phyloP scores from a whole-genome alignment of 2,329 filamentous ascomycete genomes.

The Alternaria dauci region DNA sequence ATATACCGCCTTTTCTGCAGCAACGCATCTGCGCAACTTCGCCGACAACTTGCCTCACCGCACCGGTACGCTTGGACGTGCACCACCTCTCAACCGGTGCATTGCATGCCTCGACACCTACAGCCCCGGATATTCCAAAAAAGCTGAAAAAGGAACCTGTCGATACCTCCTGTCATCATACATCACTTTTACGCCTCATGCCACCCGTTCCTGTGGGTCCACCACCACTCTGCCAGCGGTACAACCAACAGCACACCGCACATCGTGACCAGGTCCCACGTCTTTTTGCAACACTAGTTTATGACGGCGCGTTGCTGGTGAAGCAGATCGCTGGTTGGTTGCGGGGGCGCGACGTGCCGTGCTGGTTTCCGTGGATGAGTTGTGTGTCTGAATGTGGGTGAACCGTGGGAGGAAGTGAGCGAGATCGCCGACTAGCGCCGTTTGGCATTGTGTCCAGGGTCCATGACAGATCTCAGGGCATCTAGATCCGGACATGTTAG shows the following conservation, averaged over 20 bases:
- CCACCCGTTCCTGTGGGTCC: slow-evolving; percentile 1
- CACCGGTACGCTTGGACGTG: slow-evolving; percentile 7
- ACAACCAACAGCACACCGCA: slow-evolving; percentile 8
- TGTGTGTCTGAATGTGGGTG: slow-evolving; percentile 7
- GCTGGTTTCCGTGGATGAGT: slow-evolving; percentile 8
- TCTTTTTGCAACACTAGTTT: not conserved
- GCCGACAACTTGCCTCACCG: slow-evolving; percentile 5
- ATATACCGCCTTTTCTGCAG: slow-evolving; percentile 11
- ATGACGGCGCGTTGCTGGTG: slow-evolving; percentile 1
- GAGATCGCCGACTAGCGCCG: slow-evolving; percentile 1
- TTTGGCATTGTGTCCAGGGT: not conserved
- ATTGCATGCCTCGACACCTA: slow-evolving; percentile 8
- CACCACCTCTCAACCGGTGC: not conserved
- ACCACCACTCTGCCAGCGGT: slow-evolving; percentile 3
- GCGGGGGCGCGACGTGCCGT: slow-evolving; percentile 4
- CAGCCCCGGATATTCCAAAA: not conserved
- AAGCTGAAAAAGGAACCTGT: not conserved
- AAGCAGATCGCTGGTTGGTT: slow-evolving; percentile 2
- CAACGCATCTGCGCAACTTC: not conserved
- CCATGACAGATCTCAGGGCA: slow-evolving; percentile 6
- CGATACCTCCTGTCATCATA: not conserved
- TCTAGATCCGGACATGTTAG: slow-evolving; percentile 1
- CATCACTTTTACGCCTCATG: slow-evolving; percentile 4
- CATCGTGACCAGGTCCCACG: slow-evolving; percentile 5
- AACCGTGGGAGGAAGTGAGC: not conserved